Conservation (phyloP, 805 yeast genomes). For the Zygosaccharomyces rouxii region DNA sequence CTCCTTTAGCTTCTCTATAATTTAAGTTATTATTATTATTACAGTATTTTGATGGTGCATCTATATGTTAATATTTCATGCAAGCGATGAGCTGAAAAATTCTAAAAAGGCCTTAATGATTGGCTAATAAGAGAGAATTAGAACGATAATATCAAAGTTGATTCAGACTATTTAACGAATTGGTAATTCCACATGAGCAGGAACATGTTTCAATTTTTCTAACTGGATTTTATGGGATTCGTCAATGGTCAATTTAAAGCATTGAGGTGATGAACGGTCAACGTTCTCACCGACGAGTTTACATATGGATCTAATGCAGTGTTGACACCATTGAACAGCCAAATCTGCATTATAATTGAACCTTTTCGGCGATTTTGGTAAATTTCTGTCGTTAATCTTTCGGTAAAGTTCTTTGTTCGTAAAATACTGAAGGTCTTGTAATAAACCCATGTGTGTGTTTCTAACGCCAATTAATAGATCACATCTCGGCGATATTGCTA, state of each 20-base stretch:
- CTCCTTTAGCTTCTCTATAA: not conserved
- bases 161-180: not conserved
- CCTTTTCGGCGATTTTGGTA: conserved; percentile 13
- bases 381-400: conserved; percentile 19
- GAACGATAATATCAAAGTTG: not conserved
- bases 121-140: not conserved
- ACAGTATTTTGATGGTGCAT: not conserved
- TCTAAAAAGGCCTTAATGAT: not conserved
- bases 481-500: conserved; percentile 26
- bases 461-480: conserved; percentile 32
- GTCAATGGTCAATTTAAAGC: conserved; percentile 21
- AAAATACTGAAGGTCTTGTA: conserved; percentile 24
- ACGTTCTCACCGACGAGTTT: conserved; percentile 11
- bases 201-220: conserved; percentile 11
- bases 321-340: conserved; percentile 29
- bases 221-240: conserved; percentile 12
- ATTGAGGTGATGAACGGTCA: conserved; percentile 10
- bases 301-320: conserved; percentile 20
- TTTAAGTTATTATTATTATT: not conserved
- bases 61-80: not conserved
- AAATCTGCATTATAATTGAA: conserved; percentile 26
- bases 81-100: conserved; percentile 1
- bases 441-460: conserved; percentile 23
- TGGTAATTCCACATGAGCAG: conserved; percentile 14
- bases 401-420: conserved; percentile 20